These are phyloP conservation scores for Rhodomyrtus psidioides DNA, from an alignment of 441 rosid genomes.

Conservation along the genomic window DNA sequence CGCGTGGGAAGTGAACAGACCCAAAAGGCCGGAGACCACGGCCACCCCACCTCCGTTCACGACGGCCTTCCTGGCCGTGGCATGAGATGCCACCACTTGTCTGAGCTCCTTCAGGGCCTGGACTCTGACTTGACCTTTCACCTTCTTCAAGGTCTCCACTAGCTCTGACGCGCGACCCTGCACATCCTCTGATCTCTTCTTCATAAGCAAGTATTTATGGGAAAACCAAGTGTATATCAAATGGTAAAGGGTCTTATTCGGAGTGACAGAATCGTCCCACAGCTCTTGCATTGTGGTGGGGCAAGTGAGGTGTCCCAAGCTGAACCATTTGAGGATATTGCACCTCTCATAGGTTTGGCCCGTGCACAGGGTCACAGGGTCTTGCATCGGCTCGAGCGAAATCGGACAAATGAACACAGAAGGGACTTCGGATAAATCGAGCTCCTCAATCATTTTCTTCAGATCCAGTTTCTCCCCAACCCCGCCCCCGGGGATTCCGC, in stretches of 20 bases:
- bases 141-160: conserved; percentile 56
- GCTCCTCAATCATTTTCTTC: conserved; percentile 72
- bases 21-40: conserved; percentile 47
- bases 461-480: conserved; percentile 66
- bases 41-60: conserved; percentile 47
- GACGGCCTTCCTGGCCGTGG: conserved; percentile 56
- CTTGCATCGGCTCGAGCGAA: conserved; percentile 87
- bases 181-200: conserved; percentile 78
- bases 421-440: conserved; percentile 59
- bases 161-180: conserved; percentile 71
- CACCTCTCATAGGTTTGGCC: conserved; percentile 91
- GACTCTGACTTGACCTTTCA: conserved; percentile 81
- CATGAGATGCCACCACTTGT: conserved; percentile 44
- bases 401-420: conserved; percentile 91
- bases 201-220: conserved; percentile 72
- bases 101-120: conserved; percentile 70
- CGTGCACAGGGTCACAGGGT: conserved; percentile 88
- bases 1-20: conserved; percentile 74
- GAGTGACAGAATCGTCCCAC: conserved; percentile 82
- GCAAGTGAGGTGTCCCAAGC: conserved; percentile 72
- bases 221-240: conserved; percentile 78
- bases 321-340: conserved; percentile 84
- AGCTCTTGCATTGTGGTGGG: conserved; percentile 99
- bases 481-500: conserved; percentile 19
- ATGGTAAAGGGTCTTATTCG: conserved; percentile 75